These are phyloP conservation scores for Ophiostoma populinum DNA, from an alignment of 2,329 filamentous ascomycete species.

Conservation along the genomic window DNA sequence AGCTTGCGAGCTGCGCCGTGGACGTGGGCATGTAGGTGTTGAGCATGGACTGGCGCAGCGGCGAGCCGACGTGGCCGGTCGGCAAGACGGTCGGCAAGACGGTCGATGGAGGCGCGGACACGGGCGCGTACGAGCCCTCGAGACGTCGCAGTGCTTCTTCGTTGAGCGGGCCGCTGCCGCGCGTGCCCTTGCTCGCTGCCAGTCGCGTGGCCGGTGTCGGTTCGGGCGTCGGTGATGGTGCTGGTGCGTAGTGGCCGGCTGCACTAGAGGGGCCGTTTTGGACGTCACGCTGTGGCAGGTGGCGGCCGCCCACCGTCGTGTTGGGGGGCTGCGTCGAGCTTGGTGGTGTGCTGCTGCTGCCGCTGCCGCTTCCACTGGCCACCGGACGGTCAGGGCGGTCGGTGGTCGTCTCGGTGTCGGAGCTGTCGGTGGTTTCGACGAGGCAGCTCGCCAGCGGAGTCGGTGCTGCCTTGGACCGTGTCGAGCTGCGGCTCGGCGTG, in stretches of 20 bases:
- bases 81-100: neutral
- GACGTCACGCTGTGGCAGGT: neutral
- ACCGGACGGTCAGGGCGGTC: neutral
- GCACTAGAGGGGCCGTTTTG: neutral
- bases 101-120: too few species aligned
- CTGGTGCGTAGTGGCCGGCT: too few species aligned
- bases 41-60: neutral
- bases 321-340: neutral
- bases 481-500: constrained; percentile 18
- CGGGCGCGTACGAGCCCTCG: constrained; percentile 12
- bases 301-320: neutral
- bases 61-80: neutral
- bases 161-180: constrained; percentile 8
- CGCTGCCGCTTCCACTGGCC: neutral
- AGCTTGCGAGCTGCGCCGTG: too few species aligned
- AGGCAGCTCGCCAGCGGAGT: neutral
- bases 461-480: constrained; percentile 11
- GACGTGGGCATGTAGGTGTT: constrained; percentile 10
- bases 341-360: neutral
- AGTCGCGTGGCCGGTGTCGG: too few species aligned
- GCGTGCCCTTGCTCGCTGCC: too few species aligned
- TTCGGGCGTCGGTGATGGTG: neutral
- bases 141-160: constrained; percentile 15
- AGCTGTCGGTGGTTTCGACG: too few species aligned
- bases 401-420: neutral